Evolutionary conservation across 441 rosid species (phyloP), one percentile per base, ranked within the genome.

Genomic region (Jatropha multifida): DNA sequence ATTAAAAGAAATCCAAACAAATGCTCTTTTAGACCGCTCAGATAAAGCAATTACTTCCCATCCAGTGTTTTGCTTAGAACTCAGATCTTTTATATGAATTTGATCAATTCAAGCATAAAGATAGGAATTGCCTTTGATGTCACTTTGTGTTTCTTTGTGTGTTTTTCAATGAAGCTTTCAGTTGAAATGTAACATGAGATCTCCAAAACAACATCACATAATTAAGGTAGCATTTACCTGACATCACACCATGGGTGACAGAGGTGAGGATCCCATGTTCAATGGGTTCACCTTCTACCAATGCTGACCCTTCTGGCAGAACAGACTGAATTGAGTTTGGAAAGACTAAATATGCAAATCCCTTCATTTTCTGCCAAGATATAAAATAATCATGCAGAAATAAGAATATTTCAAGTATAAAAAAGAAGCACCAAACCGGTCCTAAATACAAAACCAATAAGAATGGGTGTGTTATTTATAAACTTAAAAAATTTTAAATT

Each of bases 211-310:
- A 38, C 56, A 27, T 6, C 4, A 17, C 14, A 7, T 42, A 58
- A 20, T 32, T 38, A 26, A 15, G 44, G 63, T 26, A 17, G 9
- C 58, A 51, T 62, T 38, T 86, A 90, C 94, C 92, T 87, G 89
- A 69, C 82, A 90, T 87, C 59, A 68, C 87, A 60, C 99, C 98
- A 65, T 88, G 82, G 41, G 97, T 92, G 65, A 90, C 89, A 61
- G 97, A 95, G 62, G 97, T 92, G 77, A 95, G 85, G 82, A 95
- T 81, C 76, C 97, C 97, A 74, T 86, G 86, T 78, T 92, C 96
- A 32, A 80, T 44, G 32, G 84, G 88, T 84, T 95, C 93, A 62
- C 88, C 88, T 80, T 75, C 77, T 15, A 63, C 81, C n/a, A 72
- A 80, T 12, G 77, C 74, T 59, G 86, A 83, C 49, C 76, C 90